Base-by-base conservation (phyloP, 2,329 filamentous ascomycete species). In the Pseudogymnoascus pannorum region DNA sequence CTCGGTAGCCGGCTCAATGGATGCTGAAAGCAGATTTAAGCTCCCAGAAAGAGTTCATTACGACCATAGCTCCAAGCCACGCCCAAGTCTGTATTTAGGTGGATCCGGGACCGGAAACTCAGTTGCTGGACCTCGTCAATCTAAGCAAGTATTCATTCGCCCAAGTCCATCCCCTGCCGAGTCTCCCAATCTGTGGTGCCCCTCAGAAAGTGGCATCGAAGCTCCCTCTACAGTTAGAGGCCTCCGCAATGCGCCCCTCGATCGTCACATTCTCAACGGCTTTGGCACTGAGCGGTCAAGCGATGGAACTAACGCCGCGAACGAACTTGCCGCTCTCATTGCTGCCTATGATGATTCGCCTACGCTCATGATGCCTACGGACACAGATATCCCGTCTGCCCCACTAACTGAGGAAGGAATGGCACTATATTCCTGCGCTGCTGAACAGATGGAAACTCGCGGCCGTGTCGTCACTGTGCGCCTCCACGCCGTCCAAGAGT, bases 401-500 rank as follows among this genome's bases (percentile, higher is more conserved):
- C 12, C n/a, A 18, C 35, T 60, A 22, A 60, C 16, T 14, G 29
- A 35, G 11, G 14, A 11, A 3, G 5, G 48, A 11, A 1, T 20
- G 20, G 2, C 11, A 16, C 24, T 33, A 29, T 38, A 26, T 12
- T 14, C 18, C n/a, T 11, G 6, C 9, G 60, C 57, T n/a, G n/a
- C 2, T 9, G n/a, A 3, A 7, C 16, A 18, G 2, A n/a, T 24
- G 26, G 24, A 8, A 59, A 24, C 29, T 14, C 36, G 40, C 2
- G 61, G 61, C 8, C 31, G 61, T 2, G 29, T 61, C 16, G 58
- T 62, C 18, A 48, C 38, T 2, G 33, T 62, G 16, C 33, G 61
- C 8, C 58, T 62, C 4, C 61, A 62, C 12, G 31, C 26, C 7
- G 18, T 24, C 7, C 14, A 36, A 16, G 57, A 36, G 24, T n/a